Percentiles rank a stretch among this genome's conserved stretches.
Evolutionary conservation across 331 rosid species (phyloP).

Genomic region (Acacia pycnantha): DNA sequence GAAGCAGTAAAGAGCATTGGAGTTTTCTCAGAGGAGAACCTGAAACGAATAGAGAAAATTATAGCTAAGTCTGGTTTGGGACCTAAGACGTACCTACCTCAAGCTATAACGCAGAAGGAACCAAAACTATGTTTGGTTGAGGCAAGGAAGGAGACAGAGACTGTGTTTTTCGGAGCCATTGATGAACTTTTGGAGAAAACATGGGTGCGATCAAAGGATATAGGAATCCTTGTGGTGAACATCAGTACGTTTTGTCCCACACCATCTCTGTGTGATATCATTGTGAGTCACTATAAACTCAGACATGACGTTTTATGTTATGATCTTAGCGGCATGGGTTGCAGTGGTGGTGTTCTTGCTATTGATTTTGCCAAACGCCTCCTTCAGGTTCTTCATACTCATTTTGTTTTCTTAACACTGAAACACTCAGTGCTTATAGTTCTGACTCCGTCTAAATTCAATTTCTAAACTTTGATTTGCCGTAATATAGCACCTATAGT

Average conservation of each 20-base stretch:
- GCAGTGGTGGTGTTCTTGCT: constrained; percentile 22
- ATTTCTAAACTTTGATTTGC: too few species aligned
- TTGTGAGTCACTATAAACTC: too few species aligned
- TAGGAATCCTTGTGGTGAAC: background rate
- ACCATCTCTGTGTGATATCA: constrained; percentile 7
- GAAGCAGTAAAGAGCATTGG: too few species aligned
- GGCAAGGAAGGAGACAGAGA: background rate
- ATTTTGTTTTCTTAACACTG: background rate
- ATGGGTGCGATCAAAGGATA: background rate
- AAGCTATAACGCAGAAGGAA: background rate
- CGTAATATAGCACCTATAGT: too few species aligned
- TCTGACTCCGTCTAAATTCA: too few species aligned
- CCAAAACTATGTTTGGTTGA: background rate
- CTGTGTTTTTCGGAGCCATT: background rate
- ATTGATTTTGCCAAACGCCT: constrained; percentile 1
- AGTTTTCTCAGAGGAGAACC: too few species aligned
- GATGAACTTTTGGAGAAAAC: background rate
- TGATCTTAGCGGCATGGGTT: constrained; percentile 24
- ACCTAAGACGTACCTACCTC: background rate
- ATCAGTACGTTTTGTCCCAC: constrained; percentile 1
- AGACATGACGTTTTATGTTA: background rate
- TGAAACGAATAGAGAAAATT: background rate
- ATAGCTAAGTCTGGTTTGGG: background rate
- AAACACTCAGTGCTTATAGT: too few species aligned
- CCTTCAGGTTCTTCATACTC: background rate